Evolutionary conservation across 305 asterid genomes (phyloP).

Genomic region (Caryopteris hybrid): DNA sequence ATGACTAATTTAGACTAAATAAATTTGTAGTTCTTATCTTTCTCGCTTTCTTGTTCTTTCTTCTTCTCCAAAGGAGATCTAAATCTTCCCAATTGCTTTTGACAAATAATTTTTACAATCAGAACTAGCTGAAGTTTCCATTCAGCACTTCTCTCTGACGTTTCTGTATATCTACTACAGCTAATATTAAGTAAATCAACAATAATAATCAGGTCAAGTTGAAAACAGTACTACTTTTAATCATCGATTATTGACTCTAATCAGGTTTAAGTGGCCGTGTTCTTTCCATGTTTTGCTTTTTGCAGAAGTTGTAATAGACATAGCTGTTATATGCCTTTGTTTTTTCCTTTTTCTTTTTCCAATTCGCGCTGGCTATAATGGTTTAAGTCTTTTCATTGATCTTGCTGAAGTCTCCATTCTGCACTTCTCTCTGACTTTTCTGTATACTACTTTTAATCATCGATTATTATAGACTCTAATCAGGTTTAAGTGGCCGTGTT

Average conservation of each 20-base stretch:
- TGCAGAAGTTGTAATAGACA: neutral
- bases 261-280: no score
- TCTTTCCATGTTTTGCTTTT: neutral
- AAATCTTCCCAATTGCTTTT: neutral
- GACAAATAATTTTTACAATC: neutral
- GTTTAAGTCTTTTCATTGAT: neutral
- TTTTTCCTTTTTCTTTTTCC: neutral
- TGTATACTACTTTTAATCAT: no score
- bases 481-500: no score
- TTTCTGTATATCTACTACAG: slow-evolving; percentile 2
- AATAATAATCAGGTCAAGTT: neutral
- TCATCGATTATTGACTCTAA: no score
- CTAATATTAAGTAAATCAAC: neutral
- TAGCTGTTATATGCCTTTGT: neutral
- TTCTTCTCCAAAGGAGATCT: neutral
- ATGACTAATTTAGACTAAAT: neutral
- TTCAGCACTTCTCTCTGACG: no score
- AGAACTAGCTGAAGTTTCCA: slow-evolving; percentile 3
- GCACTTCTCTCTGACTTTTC: no score
- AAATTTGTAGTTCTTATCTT: neutral
- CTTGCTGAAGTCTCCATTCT: no score
- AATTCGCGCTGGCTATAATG: neutral
- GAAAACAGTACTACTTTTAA: neutral
- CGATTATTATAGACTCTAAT: no score
- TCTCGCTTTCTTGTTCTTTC: no score